Percentiles rank a stretch among this genome's conserved stretches.
Conservation (phyloP, 805 yeast genomes). For the Cyberlindnera mycetangii region DNA sequence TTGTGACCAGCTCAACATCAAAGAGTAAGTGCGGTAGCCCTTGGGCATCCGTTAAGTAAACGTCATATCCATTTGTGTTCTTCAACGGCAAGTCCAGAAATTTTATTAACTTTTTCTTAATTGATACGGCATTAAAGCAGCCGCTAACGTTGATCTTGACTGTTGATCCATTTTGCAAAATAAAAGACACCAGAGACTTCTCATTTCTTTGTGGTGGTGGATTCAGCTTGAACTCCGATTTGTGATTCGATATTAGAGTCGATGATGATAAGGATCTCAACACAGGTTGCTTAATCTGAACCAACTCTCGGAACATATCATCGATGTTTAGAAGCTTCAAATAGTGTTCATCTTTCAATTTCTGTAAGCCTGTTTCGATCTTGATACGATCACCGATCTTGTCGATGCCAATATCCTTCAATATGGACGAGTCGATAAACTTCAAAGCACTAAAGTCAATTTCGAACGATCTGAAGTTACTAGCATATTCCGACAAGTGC, state of each 20-base stretch:
- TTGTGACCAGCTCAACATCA: constrained; percentile 78
- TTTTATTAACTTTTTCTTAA: constrained; percentile 65
- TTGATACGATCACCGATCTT: constrained; percentile 83
- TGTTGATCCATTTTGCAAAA: constrained; percentile 69
- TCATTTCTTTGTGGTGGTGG: constrained; percentile 20
- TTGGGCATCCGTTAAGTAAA: constrained; percentile 51
- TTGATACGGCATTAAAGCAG: constrained; percentile 76
- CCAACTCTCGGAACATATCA: constrained; percentile 15
- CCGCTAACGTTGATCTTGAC: constrained; percentile 70
- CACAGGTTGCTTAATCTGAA: constrained; percentile 6
- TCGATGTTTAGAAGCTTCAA: constrained; percentile 12
- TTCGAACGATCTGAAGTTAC: constrained; percentile 11
- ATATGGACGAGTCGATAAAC: constrained; percentile 52
- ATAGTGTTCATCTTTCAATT: constrained; percentile 30
- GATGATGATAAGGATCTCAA: constrained; percentile 7
- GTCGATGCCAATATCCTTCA: constrained; percentile 69
- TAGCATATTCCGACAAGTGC: constrained; percentile 8
- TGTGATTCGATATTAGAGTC: constrained; percentile 14
- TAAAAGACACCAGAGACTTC: constrained; percentile 53
- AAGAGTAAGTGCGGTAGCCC: constrained; percentile 48
- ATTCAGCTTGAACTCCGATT: constrained; percentile 20
- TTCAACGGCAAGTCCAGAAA: constrained; percentile 47
- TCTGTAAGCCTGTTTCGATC: constrained; percentile 55
- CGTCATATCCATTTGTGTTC: constrained; percentile 49
- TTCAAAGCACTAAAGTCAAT: constrained; percentile 27